Conservation (phyloP, 106 monocot species). For the Platanthera guangdongensis region DNA sequence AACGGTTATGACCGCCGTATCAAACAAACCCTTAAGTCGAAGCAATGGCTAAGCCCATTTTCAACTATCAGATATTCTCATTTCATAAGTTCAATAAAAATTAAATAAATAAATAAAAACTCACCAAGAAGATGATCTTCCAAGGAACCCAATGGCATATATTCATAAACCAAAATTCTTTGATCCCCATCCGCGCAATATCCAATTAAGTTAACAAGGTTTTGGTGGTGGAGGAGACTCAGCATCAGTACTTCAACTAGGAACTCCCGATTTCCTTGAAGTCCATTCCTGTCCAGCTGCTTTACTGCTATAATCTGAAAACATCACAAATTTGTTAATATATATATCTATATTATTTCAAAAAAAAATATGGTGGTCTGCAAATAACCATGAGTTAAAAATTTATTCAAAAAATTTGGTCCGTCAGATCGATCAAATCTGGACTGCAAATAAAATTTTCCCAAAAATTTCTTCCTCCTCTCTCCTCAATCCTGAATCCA, state of each 20-base stretch:
- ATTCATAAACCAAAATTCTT: conserved; percentile 7
- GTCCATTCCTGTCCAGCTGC: conserved; percentile 8
- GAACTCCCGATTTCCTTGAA: conserved; percentile 8
- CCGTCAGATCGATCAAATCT: no score
- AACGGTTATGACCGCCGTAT: no score
- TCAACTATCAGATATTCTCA: no score
- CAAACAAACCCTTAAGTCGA: no score
- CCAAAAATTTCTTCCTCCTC: no score
- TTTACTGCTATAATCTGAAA: conserved; percentile 4
- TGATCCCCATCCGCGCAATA: conserved; percentile 10
- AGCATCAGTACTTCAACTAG: conserved; percentile 4
- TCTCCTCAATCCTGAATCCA: no score
- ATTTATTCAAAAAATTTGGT: no score
- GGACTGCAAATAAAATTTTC: no score
- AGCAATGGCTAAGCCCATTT: no score
- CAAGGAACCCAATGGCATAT: conserved; percentile 10
- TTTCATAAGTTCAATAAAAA: no score
- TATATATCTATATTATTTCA: neutral
- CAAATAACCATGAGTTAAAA: no score
- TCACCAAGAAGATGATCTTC: conserved; percentile 3
- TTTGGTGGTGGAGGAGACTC: conserved; percentile 10
- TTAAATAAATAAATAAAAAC: neutral
- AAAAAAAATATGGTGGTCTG: no score
- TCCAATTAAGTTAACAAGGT: conserved; percentile 7
- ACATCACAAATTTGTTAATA: neutral